A percentile compares a stretch with the other conserved stretches of the same genome.
phyloP scores from a whole-genome alignment of 306 rosid species.

The Cucurbita ficifolia region DNA sequence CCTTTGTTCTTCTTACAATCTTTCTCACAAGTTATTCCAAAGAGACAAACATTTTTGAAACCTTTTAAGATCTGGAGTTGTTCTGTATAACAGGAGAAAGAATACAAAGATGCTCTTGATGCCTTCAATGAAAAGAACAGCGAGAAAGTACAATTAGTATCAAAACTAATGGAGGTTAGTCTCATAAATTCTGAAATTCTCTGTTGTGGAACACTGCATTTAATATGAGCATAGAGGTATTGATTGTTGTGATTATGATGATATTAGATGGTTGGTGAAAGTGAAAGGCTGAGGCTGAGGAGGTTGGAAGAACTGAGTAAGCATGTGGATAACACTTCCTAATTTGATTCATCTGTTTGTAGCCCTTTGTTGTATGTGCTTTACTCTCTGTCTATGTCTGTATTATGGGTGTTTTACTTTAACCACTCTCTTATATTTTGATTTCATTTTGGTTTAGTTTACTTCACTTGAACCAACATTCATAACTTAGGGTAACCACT shows the following conservation, averaged over 20 bases:
- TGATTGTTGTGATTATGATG: not conserved
- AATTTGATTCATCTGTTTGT: not conserved
- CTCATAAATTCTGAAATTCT: not conserved
- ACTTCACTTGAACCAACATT: not conserved
- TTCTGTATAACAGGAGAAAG: slow-evolving; percentile 51
- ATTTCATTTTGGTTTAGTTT: not conserved
- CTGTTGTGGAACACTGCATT: not conserved
- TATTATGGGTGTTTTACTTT: slow-evolving; percentile 2
- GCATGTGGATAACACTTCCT: slow-evolving; percentile 1
- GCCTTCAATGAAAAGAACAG: slow-evolving; percentile 73
- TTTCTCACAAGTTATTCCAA: not conserved
- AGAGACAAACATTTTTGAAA: too few relatives aligned
- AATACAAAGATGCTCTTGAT: slow-evolving; percentile 77
- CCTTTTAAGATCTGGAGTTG: not conserved
- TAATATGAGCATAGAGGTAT: not conserved
- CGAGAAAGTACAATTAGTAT: slow-evolving; percentile 45
- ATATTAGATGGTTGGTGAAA: slow-evolving; percentile 7
- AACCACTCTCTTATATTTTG: not conserved
- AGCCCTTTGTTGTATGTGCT: not conserved
- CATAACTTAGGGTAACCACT: not conserved
- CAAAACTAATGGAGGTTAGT: slow-evolving; percentile 38
- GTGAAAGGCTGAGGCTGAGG: slow-evolving; percentile 5
- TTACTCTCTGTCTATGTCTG: not conserved
- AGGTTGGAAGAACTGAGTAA: slow-evolving; percentile 11
- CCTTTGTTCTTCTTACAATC: not conserved